phyloP scores from a whole-genome alignment of 176 grass and related monocot species.

The Tuctoria greenei region DNA sequence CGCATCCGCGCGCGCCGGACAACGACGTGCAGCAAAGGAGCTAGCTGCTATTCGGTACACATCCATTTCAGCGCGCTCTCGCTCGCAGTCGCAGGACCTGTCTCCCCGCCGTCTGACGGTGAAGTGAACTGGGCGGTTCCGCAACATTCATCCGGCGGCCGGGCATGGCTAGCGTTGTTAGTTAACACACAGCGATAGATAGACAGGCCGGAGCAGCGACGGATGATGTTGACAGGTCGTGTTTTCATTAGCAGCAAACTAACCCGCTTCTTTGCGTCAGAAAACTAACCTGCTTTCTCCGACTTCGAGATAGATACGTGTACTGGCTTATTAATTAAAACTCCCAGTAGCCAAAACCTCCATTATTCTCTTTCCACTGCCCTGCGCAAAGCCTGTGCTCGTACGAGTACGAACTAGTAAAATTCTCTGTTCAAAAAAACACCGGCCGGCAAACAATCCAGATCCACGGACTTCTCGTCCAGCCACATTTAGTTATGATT shows the following conservation, averaged over 20 bases:
- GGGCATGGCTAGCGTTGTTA: background rate
- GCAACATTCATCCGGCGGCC: background rate
- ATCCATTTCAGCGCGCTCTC: background rate
- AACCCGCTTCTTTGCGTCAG: background rate
- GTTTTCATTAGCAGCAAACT: background rate
- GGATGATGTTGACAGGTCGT: constrained; percentile 15
- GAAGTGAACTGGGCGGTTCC: background rate
- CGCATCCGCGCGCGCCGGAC: background rate
- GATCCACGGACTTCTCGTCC: background rate
- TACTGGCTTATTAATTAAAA: background rate
- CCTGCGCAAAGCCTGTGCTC: constrained; percentile 1
- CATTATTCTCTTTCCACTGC: too few relatives aligned
- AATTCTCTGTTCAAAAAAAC: background rate
- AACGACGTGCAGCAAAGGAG: background rate
- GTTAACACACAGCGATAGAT: too few relatives aligned
- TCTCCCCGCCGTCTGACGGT: background rate
- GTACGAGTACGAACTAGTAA: background rate
- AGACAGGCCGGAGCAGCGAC: background rate
- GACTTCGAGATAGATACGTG: background rate
- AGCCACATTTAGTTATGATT: constrained; percentile 17
- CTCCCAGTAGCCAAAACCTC: background rate
- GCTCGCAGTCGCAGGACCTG: background rate
- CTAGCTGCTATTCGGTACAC: background rate
- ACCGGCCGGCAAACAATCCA: background rate
- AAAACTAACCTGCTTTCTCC: background rate